Evolutionary conservation across 1,139 yeast genomes (phyloP).

Genomic region (Candida smagusa): DNA sequence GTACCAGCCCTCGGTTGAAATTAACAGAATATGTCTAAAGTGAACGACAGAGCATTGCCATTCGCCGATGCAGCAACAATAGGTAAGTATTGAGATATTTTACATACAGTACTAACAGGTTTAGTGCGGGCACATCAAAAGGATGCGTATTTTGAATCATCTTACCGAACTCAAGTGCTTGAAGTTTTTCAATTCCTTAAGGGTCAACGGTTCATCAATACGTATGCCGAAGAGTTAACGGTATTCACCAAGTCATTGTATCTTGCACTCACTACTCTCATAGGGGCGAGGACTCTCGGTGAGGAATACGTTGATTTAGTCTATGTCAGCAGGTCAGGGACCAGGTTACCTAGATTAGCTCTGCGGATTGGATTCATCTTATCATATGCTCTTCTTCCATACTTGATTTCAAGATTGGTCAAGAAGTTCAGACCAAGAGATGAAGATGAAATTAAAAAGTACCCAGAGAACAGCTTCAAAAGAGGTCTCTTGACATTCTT

Average conservation of each 20-base stretch:
- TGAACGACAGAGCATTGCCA: slow-evolving; percentile 33
- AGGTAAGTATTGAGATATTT: slow-evolving; percentile 28
- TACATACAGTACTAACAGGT: slow-evolving; percentile 12
- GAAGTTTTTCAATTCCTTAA: slow-evolving; percentile 53
- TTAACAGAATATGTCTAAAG: slow-evolving; percentile 20
- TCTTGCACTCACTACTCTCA: slow-evolving; percentile 64
- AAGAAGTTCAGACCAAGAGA: slow-evolving; percentile 23
- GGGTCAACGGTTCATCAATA: slow-evolving; percentile 69
- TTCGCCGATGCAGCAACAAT: slow-evolving; percentile 50
- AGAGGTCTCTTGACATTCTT: slow-evolving; percentile 14
- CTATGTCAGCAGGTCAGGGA: slow-evolving; percentile 57
- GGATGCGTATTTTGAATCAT: slow-evolving; percentile 67
- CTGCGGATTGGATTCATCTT: slow-evolving; percentile 52
- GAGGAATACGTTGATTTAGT: slow-evolving; percentile 90
- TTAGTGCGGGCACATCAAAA: slow-evolving; percentile 81
- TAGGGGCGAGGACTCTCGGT: slow-evolving; percentile 81
- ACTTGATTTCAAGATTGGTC: slow-evolving; percentile 35
- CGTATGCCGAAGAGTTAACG: slow-evolving; percentile 61
- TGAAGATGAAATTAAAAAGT: slow-evolving; percentile 13
- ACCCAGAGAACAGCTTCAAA: slow-evolving; percentile 9
- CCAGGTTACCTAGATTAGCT: slow-evolving; percentile 43
- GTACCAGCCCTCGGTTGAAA: slow-evolving; percentile 1
- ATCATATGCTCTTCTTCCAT: slow-evolving; percentile 59
- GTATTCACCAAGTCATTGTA: slow-evolving; percentile 59
- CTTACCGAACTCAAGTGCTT: slow-evolving; percentile 52